Base-by-base conservation (phyloP, 2,329 filamentous ascomycete species). In the Claviceps lovelessii region DNA sequence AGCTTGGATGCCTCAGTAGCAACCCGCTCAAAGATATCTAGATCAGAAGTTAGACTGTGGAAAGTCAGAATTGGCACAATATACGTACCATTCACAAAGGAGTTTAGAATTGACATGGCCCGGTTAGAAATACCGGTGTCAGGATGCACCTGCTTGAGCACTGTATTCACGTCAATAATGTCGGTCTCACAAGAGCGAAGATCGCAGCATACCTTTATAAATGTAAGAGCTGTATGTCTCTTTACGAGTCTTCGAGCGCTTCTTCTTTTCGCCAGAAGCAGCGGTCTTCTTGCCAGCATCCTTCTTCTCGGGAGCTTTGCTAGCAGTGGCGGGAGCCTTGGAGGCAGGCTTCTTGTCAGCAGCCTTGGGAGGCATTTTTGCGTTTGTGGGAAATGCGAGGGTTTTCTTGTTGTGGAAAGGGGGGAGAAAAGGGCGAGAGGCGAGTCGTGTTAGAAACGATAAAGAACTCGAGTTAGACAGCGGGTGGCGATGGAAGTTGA, bases 181-280 rank as follows among this genome's bases (percentile, higher is more conserved):
- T 10, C 3, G 8, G 11, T 37, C 8, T 4, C 8, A 11, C 15
- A 41, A 41, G 39, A 3, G 6, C 39, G 39, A 1, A 7, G 5
- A n/a, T 41, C 5, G 5, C 8, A 11, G 60, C 65, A 73, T 71
- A 96, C 91, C 93, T 82, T 97, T 98, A 88, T 97, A 98, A 78
- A 98, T 98, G 84, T 98, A 98, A 55, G 89, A 94, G 65, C 88
- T 94, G 81, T 98, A 98, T n/a, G 93, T 98, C 83, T 98, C 93
- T 87, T 97, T 97, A 78, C 93, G 86, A 64, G 90, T 88, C 90
- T 98, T 98, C 79, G 90, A 95, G 71, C 93, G 89, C 90, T 97
- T 98, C 88, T 98, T 98, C 90, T 97, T 97, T 67, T 97, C 93
- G 62, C 93, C 93, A 70, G 88, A 84, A 59, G 90, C 84, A 58